These are phyloP conservation scores for Scenedesmus sp. DNA, from an alignment of 163 green algal genomes.

Conservation along the genomic window DNA sequence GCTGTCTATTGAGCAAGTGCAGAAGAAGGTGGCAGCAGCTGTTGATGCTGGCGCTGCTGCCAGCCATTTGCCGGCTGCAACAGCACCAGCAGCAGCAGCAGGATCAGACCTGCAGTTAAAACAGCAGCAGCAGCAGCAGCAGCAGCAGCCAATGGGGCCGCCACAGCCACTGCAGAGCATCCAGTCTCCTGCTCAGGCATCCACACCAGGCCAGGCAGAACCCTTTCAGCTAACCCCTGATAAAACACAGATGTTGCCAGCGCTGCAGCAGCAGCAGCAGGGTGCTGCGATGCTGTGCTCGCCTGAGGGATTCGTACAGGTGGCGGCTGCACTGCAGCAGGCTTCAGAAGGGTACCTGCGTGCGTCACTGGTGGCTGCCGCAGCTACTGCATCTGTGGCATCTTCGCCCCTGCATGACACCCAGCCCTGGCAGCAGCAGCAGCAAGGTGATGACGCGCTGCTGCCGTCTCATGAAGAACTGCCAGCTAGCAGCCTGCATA, in stretches of 20 bases:
- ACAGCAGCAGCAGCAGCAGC: background rate
- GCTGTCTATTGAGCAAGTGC: background rate
- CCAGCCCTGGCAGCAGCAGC: conserved; percentile 9
- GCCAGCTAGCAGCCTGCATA: background rate
- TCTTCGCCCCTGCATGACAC: background rate
- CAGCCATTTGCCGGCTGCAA: background rate
- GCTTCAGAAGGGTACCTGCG: background rate
- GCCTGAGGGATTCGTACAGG: background rate
- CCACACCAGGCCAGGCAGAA: background rate
- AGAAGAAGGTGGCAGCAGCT: background rate
- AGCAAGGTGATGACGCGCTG: background rate
- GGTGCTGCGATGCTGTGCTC: background rate
- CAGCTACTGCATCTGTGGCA: background rate
- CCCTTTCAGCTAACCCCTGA: too few relatives aligned
- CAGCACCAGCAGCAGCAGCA: too few relatives aligned
- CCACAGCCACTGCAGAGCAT: background rate
- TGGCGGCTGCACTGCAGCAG: background rate
- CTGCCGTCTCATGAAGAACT: background rate
- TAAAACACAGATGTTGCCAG: background rate
- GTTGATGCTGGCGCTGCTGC: background rate
- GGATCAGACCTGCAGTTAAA: background rate
- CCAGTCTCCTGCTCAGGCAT: background rate
- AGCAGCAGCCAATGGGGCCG: background rate
- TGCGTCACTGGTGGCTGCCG: background rate
- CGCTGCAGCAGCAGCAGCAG: background rate